Percentiles rank a stretch among this genome's conserved stretches.
Evolutionary conservation across 441 rosid genomes (phyloP).

Genomic region (Brassica hybrid): DNA sequence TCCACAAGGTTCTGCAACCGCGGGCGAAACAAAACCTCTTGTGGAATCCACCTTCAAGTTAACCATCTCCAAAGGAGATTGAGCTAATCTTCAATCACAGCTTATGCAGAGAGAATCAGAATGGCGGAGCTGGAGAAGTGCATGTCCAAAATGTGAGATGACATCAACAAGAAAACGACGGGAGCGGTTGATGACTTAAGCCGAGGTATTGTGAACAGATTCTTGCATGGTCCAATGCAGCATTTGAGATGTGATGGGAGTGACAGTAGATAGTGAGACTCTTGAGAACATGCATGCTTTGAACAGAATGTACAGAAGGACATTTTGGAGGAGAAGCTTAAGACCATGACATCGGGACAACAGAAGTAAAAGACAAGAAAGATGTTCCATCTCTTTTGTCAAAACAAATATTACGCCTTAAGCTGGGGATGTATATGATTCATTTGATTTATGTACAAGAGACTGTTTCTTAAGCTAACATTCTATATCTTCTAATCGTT

Average conservation of each 20-base stretch:
- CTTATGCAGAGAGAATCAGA: background rate
- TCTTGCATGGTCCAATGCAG: constrained; percentile 97
- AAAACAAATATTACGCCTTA: constrained; percentile 10
- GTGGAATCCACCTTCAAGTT: constrained; percentile 95
- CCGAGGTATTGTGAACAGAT: constrained; percentile 82
- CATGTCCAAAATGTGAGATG: constrained; percentile 54
- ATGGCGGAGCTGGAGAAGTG: constrained; percentile 73
- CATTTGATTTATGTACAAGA: constrained; percentile 33
- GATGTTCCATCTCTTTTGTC: constrained; percentile 18
- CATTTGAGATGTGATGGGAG: constrained; percentile 87
- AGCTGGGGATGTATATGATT: constrained; percentile 35
- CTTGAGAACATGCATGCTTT: constrained; percentile 96
- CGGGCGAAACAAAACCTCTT: constrained; percentile 70
- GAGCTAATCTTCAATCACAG: background rate
- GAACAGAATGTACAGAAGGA: constrained; percentile 90
- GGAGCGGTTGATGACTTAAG: constrained; percentile 85
- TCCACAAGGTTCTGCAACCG: constrained; percentile 81
- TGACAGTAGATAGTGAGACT: constrained; percentile 71
- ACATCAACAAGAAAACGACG: constrained; percentile 76
- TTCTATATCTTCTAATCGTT: constrained; percentile 2
- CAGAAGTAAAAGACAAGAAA: constrained; percentile 21
- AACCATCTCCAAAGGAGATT: too few relatives aligned
- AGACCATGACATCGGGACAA: constrained; percentile 65
- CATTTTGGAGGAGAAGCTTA: constrained; percentile 78
- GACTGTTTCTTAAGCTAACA: constrained; percentile 29